Base-by-base conservation (phyloP, 306 rosid genomes). In the Fagus sylvatica region DNA sequence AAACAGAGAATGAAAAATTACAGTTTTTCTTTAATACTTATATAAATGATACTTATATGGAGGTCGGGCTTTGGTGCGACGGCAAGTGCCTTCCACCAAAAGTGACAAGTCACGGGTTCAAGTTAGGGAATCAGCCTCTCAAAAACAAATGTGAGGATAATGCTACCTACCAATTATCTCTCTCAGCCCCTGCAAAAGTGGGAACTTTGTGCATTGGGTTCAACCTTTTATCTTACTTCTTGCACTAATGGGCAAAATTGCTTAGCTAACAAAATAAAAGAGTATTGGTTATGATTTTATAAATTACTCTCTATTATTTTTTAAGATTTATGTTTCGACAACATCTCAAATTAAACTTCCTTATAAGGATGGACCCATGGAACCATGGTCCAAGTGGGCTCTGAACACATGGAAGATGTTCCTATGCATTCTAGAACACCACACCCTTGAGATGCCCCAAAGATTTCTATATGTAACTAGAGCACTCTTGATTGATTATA, bases 381-480 rank as follows among this genome's bases (percentile, higher is more conserved):
- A 42, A 71, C 12, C 53, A 69, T 78, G 78, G 71, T 53, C 43
- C 54, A 61, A 49, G 53, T 8, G 46, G 36, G 62, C 69, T 74
- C 56, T 55, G 66, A 55, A 22, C 66, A 71, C 48, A 72, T 79
- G 69, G 57, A 76, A 76, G 76, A 69, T 43, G 71, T 72, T 78
- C 59, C 2, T 61, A 16, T 46, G 36, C 79, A 79, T 60, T 81
- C 32, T n/a, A 16, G 69, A 17, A 79, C 48, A 6, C 48, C 76
- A 79, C 48, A 6, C 48, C 76, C 77, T 33, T 40, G 49, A 22
- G 67, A 60, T 41, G 66, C 30, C 49, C 42, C 43, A 62, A 37
- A 43, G 61, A 41, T 42, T 42, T 13, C 37, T 80, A 70, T 43
- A 51, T 66, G 69, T 71, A 71, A 67, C 37, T 75, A 41, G 62